phyloP scores from a whole-genome alignment of 345 rosid genomes.

The Salix dunnii region DNA sequence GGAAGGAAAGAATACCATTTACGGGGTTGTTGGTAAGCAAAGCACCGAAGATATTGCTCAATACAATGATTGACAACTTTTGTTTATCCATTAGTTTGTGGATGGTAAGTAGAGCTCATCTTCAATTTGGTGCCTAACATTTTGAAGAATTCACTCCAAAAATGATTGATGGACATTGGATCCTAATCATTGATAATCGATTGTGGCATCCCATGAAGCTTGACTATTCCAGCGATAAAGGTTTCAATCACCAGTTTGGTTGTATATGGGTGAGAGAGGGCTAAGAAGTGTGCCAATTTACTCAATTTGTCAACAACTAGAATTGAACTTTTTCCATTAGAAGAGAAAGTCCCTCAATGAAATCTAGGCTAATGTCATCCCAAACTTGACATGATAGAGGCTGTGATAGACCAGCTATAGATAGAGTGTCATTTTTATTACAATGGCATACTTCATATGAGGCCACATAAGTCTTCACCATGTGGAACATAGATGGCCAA shows the following conservation, averaged over 20 bases:
- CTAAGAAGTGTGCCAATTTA: not conserved
- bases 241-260: not conserved
- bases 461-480: not conserved
- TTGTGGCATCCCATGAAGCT: not conserved
- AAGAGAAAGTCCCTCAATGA: not conserved
- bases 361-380: not conserved
- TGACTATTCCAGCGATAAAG: not conserved
- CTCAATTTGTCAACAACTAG: not conserved
- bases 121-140: not conserved
- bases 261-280: not conserved
- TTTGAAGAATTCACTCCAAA: not conserved
- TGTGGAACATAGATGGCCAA: too few relatives aligned
- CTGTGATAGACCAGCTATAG: not conserved
- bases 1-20: not conserved
- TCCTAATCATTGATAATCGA: not conserved
- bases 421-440: not conserved
- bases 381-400: not conserved
- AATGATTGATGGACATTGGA: not conserved
- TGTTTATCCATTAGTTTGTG: not conserved
- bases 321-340: not conserved
- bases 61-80: not conserved
- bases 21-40: not conserved
- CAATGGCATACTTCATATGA: not conserved
- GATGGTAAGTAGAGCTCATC: not conserved
- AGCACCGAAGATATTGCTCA: not conserved